Percentiles rank a stretch among this genome's conserved stretches.
These are phyloP conservation scores for Aspergillus piperis DNA, from an alignment of 2,329 filamentous ascomycete species.

Conservation along the genomic window DNA sequence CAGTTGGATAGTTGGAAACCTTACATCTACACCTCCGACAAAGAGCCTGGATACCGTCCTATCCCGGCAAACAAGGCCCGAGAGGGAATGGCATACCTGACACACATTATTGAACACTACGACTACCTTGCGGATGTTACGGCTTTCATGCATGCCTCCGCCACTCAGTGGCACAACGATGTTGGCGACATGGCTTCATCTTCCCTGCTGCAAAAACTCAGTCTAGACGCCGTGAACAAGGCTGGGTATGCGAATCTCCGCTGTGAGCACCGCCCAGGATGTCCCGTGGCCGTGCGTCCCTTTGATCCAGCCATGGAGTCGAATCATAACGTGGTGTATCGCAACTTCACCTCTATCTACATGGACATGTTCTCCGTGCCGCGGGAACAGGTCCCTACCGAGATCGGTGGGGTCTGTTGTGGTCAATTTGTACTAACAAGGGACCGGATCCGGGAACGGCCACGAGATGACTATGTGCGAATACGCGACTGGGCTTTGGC, in stretches of 20 bases:
- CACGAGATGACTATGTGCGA: constrained; percentile 21
- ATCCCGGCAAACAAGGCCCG: constrained; percentile 49
- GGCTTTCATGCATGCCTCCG: constrained; percentile 57
- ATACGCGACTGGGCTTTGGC: constrained; percentile 24
- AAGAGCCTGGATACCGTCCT: constrained; percentile 15
- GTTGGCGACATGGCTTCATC: constrained; percentile 24
- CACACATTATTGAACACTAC: constrained; percentile 64
- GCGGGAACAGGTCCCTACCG: constrained; percentile 7
- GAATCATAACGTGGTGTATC: constrained; percentile 23
- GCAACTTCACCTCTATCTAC: constrained; percentile 21
- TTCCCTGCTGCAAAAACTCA: constrained; percentile 25
- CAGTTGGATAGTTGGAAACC: constrained; percentile 12
- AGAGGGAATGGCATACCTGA: constrained; percentile 62
- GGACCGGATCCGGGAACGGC: constrained; percentile 20
- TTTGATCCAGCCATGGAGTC: constrained; percentile 26
- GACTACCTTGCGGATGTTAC: constrained; percentile 57
- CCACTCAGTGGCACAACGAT: constrained; percentile 32
- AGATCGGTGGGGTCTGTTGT: constrained; percentile 22
- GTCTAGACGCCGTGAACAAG: constrained; percentile 31
- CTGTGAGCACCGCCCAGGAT: constrained; percentile 37
- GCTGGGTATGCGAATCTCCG: constrained; percentile 40
- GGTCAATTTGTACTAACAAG: constrained; percentile 28
- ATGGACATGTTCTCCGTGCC: constrained; percentile 16
- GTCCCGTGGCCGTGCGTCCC: constrained; percentile 35
- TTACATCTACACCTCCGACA: constrained; percentile 25